phyloP scores from a whole-genome alignment of 306 rosid genomes.

The Dalbergia oliveri region DNA sequence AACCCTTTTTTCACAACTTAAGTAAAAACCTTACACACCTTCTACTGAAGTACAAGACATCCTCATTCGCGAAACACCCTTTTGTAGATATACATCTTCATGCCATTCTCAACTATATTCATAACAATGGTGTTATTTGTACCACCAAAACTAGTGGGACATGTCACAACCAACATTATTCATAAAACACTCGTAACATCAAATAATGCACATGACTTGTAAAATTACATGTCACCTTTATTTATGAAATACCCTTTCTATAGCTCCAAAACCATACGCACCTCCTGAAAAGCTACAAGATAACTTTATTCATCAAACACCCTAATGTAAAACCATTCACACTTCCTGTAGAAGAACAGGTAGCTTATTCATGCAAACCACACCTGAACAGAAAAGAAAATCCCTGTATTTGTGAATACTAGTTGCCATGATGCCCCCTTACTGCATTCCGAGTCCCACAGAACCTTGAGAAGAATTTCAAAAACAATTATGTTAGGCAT shows the following conservation, averaged over 20 bases:
- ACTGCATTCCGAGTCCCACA: neutral
- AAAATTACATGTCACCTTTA: neutral
- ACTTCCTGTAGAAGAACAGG: neutral
- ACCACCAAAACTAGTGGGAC: too few species aligned
- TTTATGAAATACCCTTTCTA: neutral
- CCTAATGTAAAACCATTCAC: neutral
- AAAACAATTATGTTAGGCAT: neutral
- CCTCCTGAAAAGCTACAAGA: neutral
- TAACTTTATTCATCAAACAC: constrained; percentile 18
- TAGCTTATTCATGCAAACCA: constrained; percentile 12
- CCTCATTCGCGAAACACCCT: neutral
- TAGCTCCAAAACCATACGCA: neutral
- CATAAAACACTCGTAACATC: neutral
- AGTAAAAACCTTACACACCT: neutral
- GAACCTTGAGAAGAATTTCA: neutral
- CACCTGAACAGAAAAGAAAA: neutral
- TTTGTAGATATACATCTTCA: neutral
- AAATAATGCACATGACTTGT: neutral
- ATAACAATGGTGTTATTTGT: too few species aligned
- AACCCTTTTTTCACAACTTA: too few species aligned
- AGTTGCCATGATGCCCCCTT: neutral
- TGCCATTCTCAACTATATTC: neutral
- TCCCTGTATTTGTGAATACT: neutral
- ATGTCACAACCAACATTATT: neutral
- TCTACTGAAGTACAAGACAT: neutral